Percentiles rank a stretch among this genome's conserved stretches.
phyloP scores from a whole-genome alignment of 805 yeast genomes.

The Millerozyma miso region DNA sequence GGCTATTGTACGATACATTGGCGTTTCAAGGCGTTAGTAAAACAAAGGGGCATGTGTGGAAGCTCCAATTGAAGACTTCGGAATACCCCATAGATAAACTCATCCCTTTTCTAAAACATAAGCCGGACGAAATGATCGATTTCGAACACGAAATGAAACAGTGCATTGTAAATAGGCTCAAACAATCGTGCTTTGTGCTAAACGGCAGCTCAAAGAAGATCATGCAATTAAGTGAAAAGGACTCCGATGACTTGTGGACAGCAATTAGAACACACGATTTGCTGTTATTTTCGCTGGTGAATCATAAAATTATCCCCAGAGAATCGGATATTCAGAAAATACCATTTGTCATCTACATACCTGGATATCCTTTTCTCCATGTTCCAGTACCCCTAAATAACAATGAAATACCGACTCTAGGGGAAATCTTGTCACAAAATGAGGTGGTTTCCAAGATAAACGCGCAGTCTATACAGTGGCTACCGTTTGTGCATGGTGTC shows the following conservation, averaged over 20 bases:
- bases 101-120: conserved; percentile 23
- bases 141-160: conserved; percentile 36
- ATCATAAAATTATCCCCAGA: conserved; percentile 22
- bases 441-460: conserved; percentile 10
- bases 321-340: conserved; percentile 26
- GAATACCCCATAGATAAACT: conserved; percentile 27
- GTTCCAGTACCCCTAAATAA: conserved; percentile 11
- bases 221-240: conserved; percentile 68
- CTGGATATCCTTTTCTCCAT: conserved; percentile 35
- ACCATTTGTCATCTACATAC: conserved; percentile 48
- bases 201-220: conserved; percentile 76
- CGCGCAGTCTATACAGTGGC: conserved; percentile 11
- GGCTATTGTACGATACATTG: conserved; percentile 57
- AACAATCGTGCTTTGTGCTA: conserved; percentile 73
- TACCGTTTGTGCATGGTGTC: conserved; percentile 27
- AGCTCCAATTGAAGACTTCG: conserved; percentile 12
- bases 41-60: conserved; percentile 16
- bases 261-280: conserved; percentile 39
- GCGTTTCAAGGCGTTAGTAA: background rate
- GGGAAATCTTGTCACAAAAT: conserved; percentile 1
- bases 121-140: conserved; percentile 10
- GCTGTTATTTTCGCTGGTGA: conserved; percentile 19
- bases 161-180: conserved; percentile 72
- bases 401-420: conserved; percentile 3
- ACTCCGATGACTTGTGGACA: conserved; percentile 56